Base-by-base conservation (phyloP, 1,284 basidiomycete species). In the Cryptococcus sp. region DNA sequence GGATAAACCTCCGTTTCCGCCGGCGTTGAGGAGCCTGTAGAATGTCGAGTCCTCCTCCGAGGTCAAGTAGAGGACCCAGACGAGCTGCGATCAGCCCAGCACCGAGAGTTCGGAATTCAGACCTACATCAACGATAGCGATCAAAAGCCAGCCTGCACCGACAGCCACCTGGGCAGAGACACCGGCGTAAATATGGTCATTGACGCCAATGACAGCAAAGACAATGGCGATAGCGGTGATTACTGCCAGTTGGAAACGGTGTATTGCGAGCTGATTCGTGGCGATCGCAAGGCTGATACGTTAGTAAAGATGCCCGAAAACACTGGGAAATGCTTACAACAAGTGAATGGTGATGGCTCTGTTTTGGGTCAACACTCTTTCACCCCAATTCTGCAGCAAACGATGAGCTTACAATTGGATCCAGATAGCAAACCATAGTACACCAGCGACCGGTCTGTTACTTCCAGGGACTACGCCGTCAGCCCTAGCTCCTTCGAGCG, bases 41-140 rank as follows among this genome's bases (percentile, higher is more conserved):
- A 84, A 75, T 60, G 89, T 83, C 1, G 91, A 88, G 69, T 92
- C 91, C 64, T 97, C 92, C 69, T 97, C 93, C 1, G 91, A 87
- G 4, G 93, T 94, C 72, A 98, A 91, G 79, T 90, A 97, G 57
- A 98, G 82, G 19, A 96, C 82, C 93, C 93, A 98, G 56, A 98
- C 75, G 69, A 98, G 87, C 80, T 96, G 57, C 3, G 25, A 32
- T 56, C 42, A 52, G 49, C 34, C n/a, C n/a, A 16, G 16, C 11
- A 25, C 23, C 31, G 25, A 22, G 19, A n/a, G 19, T 41, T 16
- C 18, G 28, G 36, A 7, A 49, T 23, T n/a, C n/a, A 19, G n/a
- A 69, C 78, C 54, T 57, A 79, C 76, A 64, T 82, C 77, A 48
- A 92, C 88, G 56, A 98, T 83, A 31, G 91, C 81, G 50, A 94